Evolutionary conservation across 2,329 filamentous ascomycete genomes (phyloP), one percentile per base, ranked within the genome.

Genomic region (Fusarium guadeloupense): DNA sequence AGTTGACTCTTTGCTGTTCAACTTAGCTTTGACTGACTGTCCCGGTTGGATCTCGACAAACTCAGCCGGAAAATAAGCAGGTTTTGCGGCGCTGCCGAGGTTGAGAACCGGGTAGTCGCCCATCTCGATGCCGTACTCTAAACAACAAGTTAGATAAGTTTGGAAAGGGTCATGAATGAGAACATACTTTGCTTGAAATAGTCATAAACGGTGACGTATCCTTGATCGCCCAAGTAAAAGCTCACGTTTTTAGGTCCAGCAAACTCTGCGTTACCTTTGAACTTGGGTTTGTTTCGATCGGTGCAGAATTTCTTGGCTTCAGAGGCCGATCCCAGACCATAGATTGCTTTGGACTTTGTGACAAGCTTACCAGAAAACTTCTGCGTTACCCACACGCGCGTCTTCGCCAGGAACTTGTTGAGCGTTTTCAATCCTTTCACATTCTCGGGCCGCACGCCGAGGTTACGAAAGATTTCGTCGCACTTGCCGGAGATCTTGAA

Each of bases 21-120:
- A 78, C 66, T 87, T 86, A 5, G 82, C 76, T 33, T 83, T 85
- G 19, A 87, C 80, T 0, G 83, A 74, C 69, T 95, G 91, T 0
- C 89, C 90, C 1, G 84, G 80, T 9, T 86, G 70, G 4, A 95
- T 81, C 5, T 77, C 73, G 59, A 90, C 87, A 6, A 87, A 77
- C 71, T 93, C 89, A 0, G 85, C 83, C 0, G 90, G 89, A 31
- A 91, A 74, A 64, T 89, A 92, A 1, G 79, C 80, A 0, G 89
- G 88, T 10, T 81, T 83, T 1, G 78, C 74, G 1, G 69, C 67
- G 10, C 74, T 85, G 3, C 89, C 90, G 10, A 89, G 79, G 68
- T 93, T 92, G 60, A 93, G 73, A 1, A 92, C 79, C 0, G 90
- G 88, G 5, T 82, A 73, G 2, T 78, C 67, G 13, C 80, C 56